Evolutionary conservation across 768 basidiomycete species (phyloP).

Genomic region (Asterophora lycoperdoides): DNA sequence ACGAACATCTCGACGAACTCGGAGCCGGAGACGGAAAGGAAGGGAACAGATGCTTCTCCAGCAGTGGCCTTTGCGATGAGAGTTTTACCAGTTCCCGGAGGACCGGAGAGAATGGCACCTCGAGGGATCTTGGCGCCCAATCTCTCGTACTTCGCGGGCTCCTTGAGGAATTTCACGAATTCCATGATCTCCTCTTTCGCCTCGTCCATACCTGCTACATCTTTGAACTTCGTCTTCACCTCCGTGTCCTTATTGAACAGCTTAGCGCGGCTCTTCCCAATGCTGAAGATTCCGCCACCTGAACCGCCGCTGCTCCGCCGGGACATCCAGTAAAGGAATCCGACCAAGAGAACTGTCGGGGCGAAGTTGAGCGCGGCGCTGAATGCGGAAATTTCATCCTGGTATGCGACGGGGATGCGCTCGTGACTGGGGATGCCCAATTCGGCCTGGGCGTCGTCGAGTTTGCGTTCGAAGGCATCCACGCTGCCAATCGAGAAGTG

Average conservation of each 20-base stretch:
- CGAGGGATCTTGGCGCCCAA: constrained; percentile 97
- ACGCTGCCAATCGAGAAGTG: constrained; percentile 97
- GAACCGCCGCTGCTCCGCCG: constrained; percentile 63
- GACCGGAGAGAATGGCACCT: constrained; percentile 91
- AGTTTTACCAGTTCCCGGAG: constrained; percentile 98
- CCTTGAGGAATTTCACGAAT: constrained; percentile 98
- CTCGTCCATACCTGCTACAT: constrained; percentile 99
- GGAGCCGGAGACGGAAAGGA: constrained; percentile 97
- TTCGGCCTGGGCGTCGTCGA: constrained; percentile 91
- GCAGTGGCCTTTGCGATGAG: constrained; percentile 97
- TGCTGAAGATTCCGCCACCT: constrained; percentile 91
- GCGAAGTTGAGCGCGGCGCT: constrained; percentile 85
- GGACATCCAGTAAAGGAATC: constrained; percentile 86
- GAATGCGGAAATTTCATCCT: constrained; percentile 86
- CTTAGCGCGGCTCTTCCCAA: constrained; percentile 92
- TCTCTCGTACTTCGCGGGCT: constrained; percentile 90
- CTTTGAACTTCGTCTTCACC: constrained; percentile 88
- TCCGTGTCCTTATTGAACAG: constrained; percentile 97
- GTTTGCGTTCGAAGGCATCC: constrained; percentile 91
- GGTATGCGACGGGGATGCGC: constrained; percentile 95
- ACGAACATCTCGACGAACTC: constrained; percentile 99
- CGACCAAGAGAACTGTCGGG: constrained; percentile 90
- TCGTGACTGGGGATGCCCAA: constrained; percentile 89
- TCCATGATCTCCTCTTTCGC: constrained; percentile 99
- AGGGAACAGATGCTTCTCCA: constrained; percentile 95